Conservation (phyloP, 257 asterid genomes). For the Vinca minor region DNA sequence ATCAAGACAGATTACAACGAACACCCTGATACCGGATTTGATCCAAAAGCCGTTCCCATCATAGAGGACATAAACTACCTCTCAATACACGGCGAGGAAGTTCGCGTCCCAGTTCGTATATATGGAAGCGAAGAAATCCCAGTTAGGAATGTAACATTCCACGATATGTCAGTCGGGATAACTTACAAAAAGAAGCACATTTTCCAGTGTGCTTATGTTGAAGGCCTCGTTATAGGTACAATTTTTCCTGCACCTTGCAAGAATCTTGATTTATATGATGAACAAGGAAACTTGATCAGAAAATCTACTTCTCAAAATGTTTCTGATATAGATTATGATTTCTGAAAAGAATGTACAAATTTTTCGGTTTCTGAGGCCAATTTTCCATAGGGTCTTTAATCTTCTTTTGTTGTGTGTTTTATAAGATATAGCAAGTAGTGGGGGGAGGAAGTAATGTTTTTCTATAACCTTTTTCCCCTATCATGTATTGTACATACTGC, state of each 20-base stretch:
- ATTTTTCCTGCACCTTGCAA: slow-evolving; percentile 81
- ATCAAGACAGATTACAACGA: slow-evolving; percentile 93
- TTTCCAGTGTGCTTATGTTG: slow-evolving; percentile 75
- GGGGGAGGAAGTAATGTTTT: no score
- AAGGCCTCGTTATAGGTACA: slow-evolving; percentile 74
- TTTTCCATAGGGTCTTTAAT: no score
- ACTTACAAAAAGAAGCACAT: slow-evolving; percentile 69
- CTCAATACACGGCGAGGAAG: slow-evolving; percentile 72
- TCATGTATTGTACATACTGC: no score
- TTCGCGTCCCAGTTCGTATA: slow-evolving; percentile 86
- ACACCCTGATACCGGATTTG: slow-evolving; percentile 66
- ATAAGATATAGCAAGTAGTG: no score
- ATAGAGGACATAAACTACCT: slow-evolving; percentile 64
- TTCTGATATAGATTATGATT: slow-evolving; percentile 79
- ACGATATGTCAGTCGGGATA: slow-evolving; percentile 69
- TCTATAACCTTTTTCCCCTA: no score
- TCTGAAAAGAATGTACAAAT: slow-evolving; percentile 42
- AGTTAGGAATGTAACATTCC: slow-evolving; percentile 49
- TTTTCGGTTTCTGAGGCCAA: no score
- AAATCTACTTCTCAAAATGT: slow-evolving; percentile 47
- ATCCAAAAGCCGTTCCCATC: slow-evolving; percentile 71
- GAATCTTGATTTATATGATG: slow-evolving; percentile 72
- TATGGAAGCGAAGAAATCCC: slow-evolving; percentile 75
- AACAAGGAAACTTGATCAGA: slow-evolving; percentile 50
- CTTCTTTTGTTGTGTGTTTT: no score